phyloP scores from a whole-genome alignment of 2,329 filamentous ascomycete species.

The Colletotrichum aenigma region DNA sequence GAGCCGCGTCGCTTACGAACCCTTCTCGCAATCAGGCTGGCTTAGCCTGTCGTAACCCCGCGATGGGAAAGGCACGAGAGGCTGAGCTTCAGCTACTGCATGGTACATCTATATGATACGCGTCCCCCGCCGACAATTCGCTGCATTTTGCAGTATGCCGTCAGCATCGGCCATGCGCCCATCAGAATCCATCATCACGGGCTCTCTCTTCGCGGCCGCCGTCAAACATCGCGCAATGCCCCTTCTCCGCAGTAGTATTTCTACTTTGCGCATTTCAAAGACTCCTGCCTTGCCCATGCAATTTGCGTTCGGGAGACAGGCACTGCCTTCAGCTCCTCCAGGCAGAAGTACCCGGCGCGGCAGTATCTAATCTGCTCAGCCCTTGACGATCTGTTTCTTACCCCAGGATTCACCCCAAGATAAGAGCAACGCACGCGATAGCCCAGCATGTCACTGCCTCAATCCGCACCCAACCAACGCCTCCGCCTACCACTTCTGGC shows the following conservation, averaged over 20 bases:
- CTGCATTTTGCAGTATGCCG: not conserved
- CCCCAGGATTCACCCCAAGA: not conserved
- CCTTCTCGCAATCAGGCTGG: not conserved
- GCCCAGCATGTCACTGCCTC: not conserved
- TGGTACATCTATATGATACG: not conserved
- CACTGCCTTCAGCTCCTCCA: not conserved
- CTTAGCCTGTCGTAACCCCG: not conserved
- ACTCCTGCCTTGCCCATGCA: not conserved
- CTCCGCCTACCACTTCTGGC: not conserved
- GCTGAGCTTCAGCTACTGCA: not conserved
- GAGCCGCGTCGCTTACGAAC: not conserved
- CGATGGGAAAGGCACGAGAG: not conserved
- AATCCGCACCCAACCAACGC: not conserved
- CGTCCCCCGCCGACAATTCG: not conserved
- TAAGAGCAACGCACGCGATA: not conserved
- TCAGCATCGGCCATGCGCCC: not conserved
- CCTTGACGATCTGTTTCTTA: not conserved
- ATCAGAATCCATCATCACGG: not conserved
- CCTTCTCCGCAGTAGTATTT: not conserved
- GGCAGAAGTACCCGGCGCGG: not conserved
- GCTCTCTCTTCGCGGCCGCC: not conserved
- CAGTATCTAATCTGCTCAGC: not conserved
- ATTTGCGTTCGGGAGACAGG: not conserved
- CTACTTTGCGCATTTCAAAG: not conserved
- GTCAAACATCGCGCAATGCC: not conserved